phyloP scores from a whole-genome alignment of 2,329 filamentous ascomycete genomes.

The Neopestalotiopsis clavispora region DNA sequence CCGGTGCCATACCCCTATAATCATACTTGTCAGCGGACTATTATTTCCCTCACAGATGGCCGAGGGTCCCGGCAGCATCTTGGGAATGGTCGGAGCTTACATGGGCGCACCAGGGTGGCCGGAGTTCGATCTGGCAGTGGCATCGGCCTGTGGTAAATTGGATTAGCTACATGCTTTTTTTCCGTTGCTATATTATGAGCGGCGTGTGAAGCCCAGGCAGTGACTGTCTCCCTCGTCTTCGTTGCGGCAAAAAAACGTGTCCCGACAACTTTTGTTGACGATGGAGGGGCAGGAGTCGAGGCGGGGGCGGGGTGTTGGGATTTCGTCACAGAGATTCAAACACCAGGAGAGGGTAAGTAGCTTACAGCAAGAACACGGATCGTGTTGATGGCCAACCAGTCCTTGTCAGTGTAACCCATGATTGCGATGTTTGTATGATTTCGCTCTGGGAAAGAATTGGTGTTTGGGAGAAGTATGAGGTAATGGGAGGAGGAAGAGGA shows the following conservation, averaged over 20 bases:
- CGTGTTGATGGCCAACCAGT: constrained; percentile 95
- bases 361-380: constrained; percentile 95
- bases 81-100: constrained; percentile 48
- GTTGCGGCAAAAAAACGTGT: constrained; percentile 15
- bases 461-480: constrained; percentile 7
- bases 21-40: constrained; percentile 22
- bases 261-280: constrained; percentile 24
- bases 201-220: background rate
- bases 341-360: constrained; percentile 38
- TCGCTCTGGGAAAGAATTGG: constrained; percentile 17
- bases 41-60: background rate
- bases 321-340: constrained; percentile 21
- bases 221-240: constrained; percentile 12
- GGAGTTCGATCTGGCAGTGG: constrained; percentile 92
- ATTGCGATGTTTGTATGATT: constrained; percentile 45
- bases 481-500: constrained; percentile 1
- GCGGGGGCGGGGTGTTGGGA: constrained; percentile 33
- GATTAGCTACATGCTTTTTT: background rate
- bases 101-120: constrained; percentile 99
- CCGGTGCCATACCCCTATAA: constrained; percentile 80
- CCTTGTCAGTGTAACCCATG: constrained; percentile 89
- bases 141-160: constrained; percentile 77
- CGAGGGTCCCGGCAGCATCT: background rate
- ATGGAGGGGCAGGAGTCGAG: constrained; percentile 36
- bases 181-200: background rate